phyloP scores from a whole-genome alignment of 768 basidiomycete genomes.

The Tephrocybe sp. region DNA sequence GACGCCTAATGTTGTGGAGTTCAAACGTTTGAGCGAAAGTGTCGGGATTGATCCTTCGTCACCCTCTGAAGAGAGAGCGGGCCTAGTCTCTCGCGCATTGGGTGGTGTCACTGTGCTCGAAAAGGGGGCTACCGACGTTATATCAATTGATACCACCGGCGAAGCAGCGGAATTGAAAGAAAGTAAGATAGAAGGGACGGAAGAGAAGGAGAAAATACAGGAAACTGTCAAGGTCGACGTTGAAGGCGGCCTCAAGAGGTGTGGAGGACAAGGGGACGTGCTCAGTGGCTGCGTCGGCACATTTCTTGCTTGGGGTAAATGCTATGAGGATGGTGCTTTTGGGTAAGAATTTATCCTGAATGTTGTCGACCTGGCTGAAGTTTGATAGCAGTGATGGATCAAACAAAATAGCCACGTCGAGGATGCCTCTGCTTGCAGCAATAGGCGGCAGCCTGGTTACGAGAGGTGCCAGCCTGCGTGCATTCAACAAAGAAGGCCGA shows the following conservation, averaged over 20 bases:
- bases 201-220: slow-evolving; percentile 49
- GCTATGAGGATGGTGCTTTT: slow-evolving; percentile 82
- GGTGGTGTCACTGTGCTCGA: slow-evolving; percentile 89
- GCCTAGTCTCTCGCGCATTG: slow-evolving; percentile 65
- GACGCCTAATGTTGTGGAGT: slow-evolving; percentile 95
- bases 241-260: slow-evolving; percentile 84
- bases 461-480: slow-evolving; percentile 72
- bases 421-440: slow-evolving; percentile 81
- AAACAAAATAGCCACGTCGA: slow-evolving; percentile 45
- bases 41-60: slow-evolving; percentile 59
- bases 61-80: slow-evolving; percentile 57
- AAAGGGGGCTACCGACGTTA: slow-evolving; percentile 81
- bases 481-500: slow-evolving; percentile 75
- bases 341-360: slow-evolving; percentile 45
- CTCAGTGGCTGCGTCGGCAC: slow-evolving; percentile 85
- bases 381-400: neutral
- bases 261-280: slow-evolving; percentile 96
- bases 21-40: slow-evolving; percentile 76
- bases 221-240: slow-evolving; percentile 66
- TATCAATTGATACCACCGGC: slow-evolving; percentile 72
- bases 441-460: slow-evolving; percentile 88
- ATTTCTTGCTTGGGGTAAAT: slow-evolving; percentile 93
- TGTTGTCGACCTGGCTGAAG: neutral
- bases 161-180: slow-evolving; percentile 43
- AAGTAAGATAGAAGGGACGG: slow-evolving; percentile 41